Evolutionary conservation across 1,284 basidiomycete genomes (phyloP).

Genomic region (Rhodotorula sp.): DNA sequence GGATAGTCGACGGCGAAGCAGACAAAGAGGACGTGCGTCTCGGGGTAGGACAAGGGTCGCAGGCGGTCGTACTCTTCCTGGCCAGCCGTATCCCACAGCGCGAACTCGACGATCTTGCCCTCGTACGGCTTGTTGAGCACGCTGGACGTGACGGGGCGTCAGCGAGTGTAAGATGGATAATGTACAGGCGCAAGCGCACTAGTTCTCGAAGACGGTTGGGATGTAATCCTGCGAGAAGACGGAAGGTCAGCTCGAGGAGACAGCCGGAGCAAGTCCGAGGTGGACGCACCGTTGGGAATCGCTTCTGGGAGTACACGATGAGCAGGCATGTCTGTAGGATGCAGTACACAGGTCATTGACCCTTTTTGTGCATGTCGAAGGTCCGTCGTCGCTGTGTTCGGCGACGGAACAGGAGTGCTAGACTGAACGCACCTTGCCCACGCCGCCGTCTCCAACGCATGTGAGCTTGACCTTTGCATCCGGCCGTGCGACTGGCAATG

Average conservation of each 20-base stretch:
- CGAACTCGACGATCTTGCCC: constrained; percentile 87
- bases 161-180: background rate
- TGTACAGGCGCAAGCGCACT: constrained; percentile 53
- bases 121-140: constrained; percentile 27
- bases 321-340: constrained; percentile 64
- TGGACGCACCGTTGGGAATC: constrained; percentile 79
- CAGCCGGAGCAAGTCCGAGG: background rate
- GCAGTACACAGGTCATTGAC: constrained; percentile 40
- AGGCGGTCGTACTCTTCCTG: constrained; percentile 67
- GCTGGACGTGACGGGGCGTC: background rate
- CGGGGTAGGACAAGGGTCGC: constrained; percentile 70
- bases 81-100: constrained; percentile 93
- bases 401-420: background rate
- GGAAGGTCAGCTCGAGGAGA: background rate
- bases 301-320: constrained; percentile 85
- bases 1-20: constrained; percentile 91
- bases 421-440: constrained; percentile 65
- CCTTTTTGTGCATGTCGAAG: background rate
- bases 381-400: background rate
- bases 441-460: constrained; percentile 78
- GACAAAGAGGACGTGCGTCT: constrained; percentile 89
- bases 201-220: constrained; percentile 83
- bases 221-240: constrained; percentile 68
- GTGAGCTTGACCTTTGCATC: constrained; percentile 60
- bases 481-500: constrained; percentile 21